Conservation (phyloP, 2,329 filamentous ascomycete species). For the Fusarium haematococcum region DNA sequence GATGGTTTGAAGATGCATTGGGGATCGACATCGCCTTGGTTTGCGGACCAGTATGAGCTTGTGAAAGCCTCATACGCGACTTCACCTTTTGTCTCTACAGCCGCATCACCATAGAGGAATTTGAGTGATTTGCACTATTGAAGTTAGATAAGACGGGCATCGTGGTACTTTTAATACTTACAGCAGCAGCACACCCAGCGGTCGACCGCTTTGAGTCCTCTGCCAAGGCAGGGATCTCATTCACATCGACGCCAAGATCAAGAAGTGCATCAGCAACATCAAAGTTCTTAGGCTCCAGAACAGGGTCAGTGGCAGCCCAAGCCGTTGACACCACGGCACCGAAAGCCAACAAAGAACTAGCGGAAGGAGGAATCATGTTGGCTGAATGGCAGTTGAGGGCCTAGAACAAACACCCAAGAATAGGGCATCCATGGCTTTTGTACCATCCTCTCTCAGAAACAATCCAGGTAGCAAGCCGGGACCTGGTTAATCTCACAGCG, state of each 20-base stretch:
- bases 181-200: conserved; percentile 9
- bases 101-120: conserved; percentile 21
- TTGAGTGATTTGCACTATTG: conserved; percentile 20
- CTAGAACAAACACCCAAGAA: background rate
- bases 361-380: conserved; percentile 7
- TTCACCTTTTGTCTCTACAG: conserved; percentile 13
- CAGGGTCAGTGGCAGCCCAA: background rate
- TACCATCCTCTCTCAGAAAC: background rate
- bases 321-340: background rate
- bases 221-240: conserved; percentile 1
- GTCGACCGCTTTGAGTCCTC: background rate
- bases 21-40: conserved; percentile 18
- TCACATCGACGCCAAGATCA: conserved; percentile 16
- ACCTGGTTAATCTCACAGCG: background rate
- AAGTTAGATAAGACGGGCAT: background rate
- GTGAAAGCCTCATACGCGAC: conserved; percentile 8
- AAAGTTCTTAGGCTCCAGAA: conserved; percentile 11
- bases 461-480: background rate
- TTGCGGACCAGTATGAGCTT: conserved; percentile 18
- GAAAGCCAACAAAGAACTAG: background rate
- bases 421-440: background rate
- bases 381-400: too few relatives aligned
- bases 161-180: background rate
- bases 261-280: conserved; percentile 28
- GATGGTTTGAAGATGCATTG: conserved; percentile 30